phyloP scores from a whole-genome alignment of 192 early-diverging fungal species.

The Backusella sp. region DNA sequence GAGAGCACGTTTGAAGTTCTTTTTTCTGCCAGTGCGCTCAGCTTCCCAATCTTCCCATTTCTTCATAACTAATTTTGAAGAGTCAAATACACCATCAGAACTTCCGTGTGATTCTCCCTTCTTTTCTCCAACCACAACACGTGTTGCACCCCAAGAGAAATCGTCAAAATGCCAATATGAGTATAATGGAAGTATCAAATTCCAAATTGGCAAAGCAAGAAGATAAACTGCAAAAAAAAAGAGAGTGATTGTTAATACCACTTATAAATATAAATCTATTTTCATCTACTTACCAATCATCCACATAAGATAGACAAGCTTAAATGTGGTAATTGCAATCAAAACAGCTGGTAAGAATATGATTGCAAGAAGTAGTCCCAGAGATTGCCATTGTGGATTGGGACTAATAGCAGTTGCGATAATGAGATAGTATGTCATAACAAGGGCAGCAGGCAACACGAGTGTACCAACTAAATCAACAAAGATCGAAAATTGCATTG shows the following conservation, averaged over 20 bases:
- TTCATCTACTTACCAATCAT: slow-evolving; percentile 59
- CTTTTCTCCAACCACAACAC: slow-evolving; percentile 69
- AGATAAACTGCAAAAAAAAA: slow-evolving; percentile 50
- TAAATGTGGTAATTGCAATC: slow-evolving; percentile 82
- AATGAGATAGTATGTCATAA: slow-evolving; percentile 78
- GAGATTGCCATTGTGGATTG: slow-evolving; percentile 43
- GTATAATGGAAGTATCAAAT: slow-evolving; percentile 88
- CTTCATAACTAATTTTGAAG: slow-evolving; percentile 48
- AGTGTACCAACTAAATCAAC: slow-evolving; percentile 73
- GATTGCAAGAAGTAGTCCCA: slow-evolving; percentile 70
- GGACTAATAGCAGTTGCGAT: slow-evolving; percentile 22
- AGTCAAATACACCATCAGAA: slow-evolving; percentile 74
- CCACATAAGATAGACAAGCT: slow-evolving; percentile 84
- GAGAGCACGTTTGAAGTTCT: neutral
- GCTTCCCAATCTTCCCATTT: slow-evolving; percentile 62
- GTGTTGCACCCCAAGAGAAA: slow-evolving; percentile 84
- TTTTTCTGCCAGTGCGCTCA: slow-evolving; percentile 38
- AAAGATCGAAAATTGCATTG: slow-evolving; percentile 80
- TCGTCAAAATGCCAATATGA: slow-evolving; percentile 96
- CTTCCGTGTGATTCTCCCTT: slow-evolving; percentile 69
- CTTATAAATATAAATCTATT: neutral
- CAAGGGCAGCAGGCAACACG: slow-evolving; percentile 69
- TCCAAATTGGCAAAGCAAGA: slow-evolving; percentile 89
- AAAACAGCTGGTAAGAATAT: slow-evolving; percentile 86
- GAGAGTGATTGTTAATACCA: slow-evolving; percentile 48